Base-by-base conservation (phyloP, 2,329 filamentous ascomycete species). In the Endoconidiophora laricicola region DNA sequence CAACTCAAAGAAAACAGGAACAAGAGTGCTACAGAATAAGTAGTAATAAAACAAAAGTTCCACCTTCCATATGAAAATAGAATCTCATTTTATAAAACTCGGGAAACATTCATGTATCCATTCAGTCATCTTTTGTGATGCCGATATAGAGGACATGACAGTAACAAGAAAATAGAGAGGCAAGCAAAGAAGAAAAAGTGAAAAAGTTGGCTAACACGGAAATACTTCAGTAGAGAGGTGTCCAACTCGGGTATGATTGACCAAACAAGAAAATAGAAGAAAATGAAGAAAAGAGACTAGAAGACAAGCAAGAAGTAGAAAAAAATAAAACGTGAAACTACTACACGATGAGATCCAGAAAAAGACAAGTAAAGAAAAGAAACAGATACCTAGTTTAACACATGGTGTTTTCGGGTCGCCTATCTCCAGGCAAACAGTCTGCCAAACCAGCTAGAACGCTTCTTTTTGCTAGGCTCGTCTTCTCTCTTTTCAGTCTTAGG, bases 401-500 rank as follows among this genome's bases (percentile, higher is more conserved):
- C 23, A 44, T 18, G 33, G 12, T 10, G 26, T 37, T 26, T 38
- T 18, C 7, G 16, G 22, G 36, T n/a, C n/a, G 16, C 37, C 40
- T 52, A 52, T 48, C 43, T 48, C 50, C 50, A 52, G 42, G 41
- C 20, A 43, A 52, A 52, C 22, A 52, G 26, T 49, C 46, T 52
- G 46, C 46, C 39, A 16, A 52, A 46, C 42, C 37, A 49, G 39
- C 50, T 52, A 38, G 37, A 24, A 16, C 50, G 46, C 50, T 52
- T 52, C 26, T 48, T 49, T 26, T 49, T 52, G 38, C 24, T 18
- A 22, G 46, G 18, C 16, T 38, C 39, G 24, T 41, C 26, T 26
- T 48, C 46, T 42, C 46, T 52, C 44, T 24, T 42, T 6, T 49
- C 42, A 29, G 42, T 16, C 47, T 76, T 70, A 14, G 67, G 64